phyloP scores from a whole-genome alignment of 768 basidiomycete genomes.

The Pulveroboletus frians region DNA sequence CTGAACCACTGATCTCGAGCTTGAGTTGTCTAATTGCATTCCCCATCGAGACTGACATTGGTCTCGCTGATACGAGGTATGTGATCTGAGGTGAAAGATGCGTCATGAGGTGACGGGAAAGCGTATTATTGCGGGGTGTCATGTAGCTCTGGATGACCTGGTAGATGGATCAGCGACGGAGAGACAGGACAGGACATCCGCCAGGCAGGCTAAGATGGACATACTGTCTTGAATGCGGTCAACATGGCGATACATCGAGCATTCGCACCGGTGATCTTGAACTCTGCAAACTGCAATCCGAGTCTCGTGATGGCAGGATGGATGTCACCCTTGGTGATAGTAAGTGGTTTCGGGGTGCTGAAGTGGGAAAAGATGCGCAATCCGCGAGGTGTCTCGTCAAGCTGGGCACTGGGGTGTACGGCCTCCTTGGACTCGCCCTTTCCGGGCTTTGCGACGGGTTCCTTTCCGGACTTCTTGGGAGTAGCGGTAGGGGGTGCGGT shows the following conservation, averaged over 20 bases:
- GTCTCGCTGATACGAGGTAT: slow-evolving; percentile 80
- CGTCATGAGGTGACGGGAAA: slow-evolving; percentile 87
- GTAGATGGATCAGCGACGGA: slow-evolving; percentile 1
- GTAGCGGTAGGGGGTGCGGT: slow-evolving; percentile 8
- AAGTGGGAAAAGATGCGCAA: slow-evolving; percentile 84
- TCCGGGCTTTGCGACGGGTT: slow-evolving; percentile 10
- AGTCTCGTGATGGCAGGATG: slow-evolving; percentile 86
- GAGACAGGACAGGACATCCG: background rate
- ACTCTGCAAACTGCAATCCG: slow-evolving; percentile 85
- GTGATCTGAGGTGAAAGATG: slow-evolving; percentile 91
- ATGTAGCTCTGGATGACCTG: slow-evolving; percentile 90
- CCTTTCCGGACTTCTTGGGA: slow-evolving; percentile 26
- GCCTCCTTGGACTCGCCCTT: slow-evolving; percentile 27
- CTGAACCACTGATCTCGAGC: slow-evolving; percentile 86
- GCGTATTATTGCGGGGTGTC: slow-evolving; percentile 80
- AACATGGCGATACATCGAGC: slow-evolving; percentile 92
- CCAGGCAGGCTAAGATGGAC: slow-evolving; percentile 22
- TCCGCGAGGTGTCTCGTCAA: slow-evolving; percentile 46
- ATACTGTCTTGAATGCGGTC: slow-evolving; percentile 84
- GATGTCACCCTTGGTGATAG: slow-evolving; percentile 70
- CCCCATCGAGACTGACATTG: slow-evolving; percentile 92
- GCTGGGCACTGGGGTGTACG: slow-evolving; percentile 25
- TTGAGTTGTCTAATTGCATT: slow-evolving; percentile 94
- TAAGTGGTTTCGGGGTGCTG: slow-evolving; percentile 57
- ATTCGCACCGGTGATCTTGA: slow-evolving; percentile 91